These are phyloP conservation scores for Aspergillus carlsbadensis DNA, from an alignment of 495 filamentous ascomycete genomes.

Conservation along the genomic window DNA sequence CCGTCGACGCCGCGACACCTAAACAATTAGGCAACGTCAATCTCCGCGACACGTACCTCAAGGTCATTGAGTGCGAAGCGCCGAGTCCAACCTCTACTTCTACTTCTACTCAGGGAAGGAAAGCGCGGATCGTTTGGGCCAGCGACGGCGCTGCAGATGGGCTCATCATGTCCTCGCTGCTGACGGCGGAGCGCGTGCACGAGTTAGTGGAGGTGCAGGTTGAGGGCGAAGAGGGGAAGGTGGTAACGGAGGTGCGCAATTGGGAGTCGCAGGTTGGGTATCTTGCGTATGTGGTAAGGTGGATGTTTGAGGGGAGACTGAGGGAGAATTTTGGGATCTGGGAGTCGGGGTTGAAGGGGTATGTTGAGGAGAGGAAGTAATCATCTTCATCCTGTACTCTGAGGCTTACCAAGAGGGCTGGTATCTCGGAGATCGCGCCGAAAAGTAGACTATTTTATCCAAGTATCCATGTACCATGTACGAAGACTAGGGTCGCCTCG, in stretches of 20 bases:
- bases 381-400: too few relatives aligned
- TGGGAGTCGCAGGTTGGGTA: conserved; percentile 44
- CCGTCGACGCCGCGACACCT: conserved; percentile 28
- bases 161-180: conserved; percentile 24
- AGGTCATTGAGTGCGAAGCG: conserved; percentile 31
- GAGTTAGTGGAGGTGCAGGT: conserved; percentile 35
- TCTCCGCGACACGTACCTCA: conserved; percentile 5
- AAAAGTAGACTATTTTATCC: neutral
- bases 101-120: neutral
- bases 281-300: conserved; percentile 39
- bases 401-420: too few relatives aligned
- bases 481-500: too few relatives aligned
- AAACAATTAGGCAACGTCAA: conserved; percentile 18
- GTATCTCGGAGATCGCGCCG: too few relatives aligned
- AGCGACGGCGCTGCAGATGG: conserved; percentile 29
- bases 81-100: conserved; percentile 18
- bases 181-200: conserved; percentile 41
- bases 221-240: conserved; percentile 12
- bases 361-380: conserved; percentile 29
- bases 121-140: conserved; percentile 39
- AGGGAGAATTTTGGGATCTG: conserved; percentile 38
- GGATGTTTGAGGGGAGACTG: conserved; percentile 36
- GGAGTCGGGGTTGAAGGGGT: conserved; percentile 39
- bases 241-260: conserved; percentile 38
- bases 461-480: too few relatives aligned